Evolutionary conservation across 1,139 yeast genomes (phyloP).

Genomic region (Scheffersomyces lignicola): DNA sequence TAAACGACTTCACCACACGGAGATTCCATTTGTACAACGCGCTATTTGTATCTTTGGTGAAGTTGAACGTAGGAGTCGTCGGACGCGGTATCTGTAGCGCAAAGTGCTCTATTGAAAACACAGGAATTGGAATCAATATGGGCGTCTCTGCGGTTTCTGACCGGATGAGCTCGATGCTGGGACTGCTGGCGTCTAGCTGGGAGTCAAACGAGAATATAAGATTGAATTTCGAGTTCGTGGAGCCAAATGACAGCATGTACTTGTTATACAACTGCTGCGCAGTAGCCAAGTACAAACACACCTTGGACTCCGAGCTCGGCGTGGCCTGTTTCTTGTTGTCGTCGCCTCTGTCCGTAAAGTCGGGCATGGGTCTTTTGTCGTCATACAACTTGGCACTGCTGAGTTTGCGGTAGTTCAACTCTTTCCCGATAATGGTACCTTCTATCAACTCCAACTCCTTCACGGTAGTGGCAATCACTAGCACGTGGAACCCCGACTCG

Average conservation of each 20-base stretch:
- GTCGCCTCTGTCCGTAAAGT: conserved; percentile 3
- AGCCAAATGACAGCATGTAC: conserved; percentile 27
- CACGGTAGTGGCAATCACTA: conserved; percentile 60
- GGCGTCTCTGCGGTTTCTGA: conserved; percentile 26
- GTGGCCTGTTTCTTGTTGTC: too few relatives aligned
- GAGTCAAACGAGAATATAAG: conserved; percentile 63
- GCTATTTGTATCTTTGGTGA: conserved; percentile 18
- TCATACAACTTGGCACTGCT: conserved; percentile 62
- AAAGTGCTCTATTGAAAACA: conserved; percentile 40
- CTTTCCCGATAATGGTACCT: conserved; percentile 63
- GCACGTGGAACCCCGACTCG: conserved; percentile 27
- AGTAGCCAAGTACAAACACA: conserved; percentile 36
- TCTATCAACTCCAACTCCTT: conserved; percentile 73
- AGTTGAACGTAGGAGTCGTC: conserved; percentile 10
- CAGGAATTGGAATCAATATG: conserved; percentile 38
- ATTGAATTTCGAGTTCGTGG: conserved; percentile 30
- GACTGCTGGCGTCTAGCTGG: conserved; percentile 42
- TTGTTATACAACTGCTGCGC: conserved; percentile 42
- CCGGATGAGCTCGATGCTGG: conserved; percentile 39
- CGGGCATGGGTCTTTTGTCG: conserved; percentile 19
- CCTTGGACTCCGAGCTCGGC: conserved; percentile 5
- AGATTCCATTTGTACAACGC: conserved; percentile 34
- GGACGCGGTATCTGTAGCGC: conserved; percentile 29
- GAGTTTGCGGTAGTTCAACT: conserved; percentile 55
- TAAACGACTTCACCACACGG: conserved; percentile 29